Percentiles rank a stretch among this genome's conserved stretches.
Evolutionary conservation across 2,329 filamentous ascomycete species (phyloP).

Genomic region (Leptographium radiaticola): DNA sequence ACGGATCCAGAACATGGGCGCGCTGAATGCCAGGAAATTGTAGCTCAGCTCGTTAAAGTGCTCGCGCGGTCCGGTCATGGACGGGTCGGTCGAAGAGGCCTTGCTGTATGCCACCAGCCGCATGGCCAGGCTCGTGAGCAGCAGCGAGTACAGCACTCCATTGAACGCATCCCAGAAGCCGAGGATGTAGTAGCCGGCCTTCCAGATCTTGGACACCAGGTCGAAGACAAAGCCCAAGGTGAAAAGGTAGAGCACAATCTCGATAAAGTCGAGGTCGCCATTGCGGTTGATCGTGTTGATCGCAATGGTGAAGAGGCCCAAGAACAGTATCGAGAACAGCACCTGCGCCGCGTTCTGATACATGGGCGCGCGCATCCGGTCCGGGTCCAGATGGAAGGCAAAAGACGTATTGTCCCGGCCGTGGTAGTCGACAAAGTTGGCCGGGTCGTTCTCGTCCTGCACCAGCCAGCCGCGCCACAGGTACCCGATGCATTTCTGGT

Average conservation of each 20-base stretch:
- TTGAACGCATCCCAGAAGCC: conserved; percentile 98
- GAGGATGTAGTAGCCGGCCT: conserved; percentile 81
- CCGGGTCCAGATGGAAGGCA: conserved; percentile 75
- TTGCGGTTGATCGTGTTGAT: conserved; percentile 87
- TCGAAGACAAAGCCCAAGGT: conserved; percentile 85
- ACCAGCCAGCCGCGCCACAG: conserved; percentile 94
- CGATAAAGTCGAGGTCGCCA: conserved; percentile 73
- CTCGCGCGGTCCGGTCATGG: conserved; percentile 31
- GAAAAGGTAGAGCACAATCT: conserved; percentile 78
- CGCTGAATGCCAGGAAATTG: conserved; percentile 84
- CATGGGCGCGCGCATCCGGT: conserved; percentile 81
- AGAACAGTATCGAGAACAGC: conserved; percentile 68
- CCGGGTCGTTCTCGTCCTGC: conserved; percentile 85
- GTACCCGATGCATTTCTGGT: conserved; percentile 88
- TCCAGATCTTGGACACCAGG: conserved; percentile 80
- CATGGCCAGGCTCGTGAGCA: conserved; percentile 65
- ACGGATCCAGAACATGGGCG: conserved; percentile 94
- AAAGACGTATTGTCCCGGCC: conserved; percentile 68
- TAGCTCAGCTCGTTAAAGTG: conserved; percentile 74
- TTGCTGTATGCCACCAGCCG: conserved; percentile 68
- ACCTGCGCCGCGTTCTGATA: conserved; percentile 91
- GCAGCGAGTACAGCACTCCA: conserved; percentile 61
- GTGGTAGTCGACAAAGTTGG: conserved; percentile 79
- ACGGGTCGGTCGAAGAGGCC: conserved; percentile 16
- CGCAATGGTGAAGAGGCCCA: conserved; percentile 74